These are phyloP conservation scores for Sphaerostilbella broomeana DNA, from an alignment of 2,329 filamentous ascomycete genomes.

Conservation along the genomic window DNA sequence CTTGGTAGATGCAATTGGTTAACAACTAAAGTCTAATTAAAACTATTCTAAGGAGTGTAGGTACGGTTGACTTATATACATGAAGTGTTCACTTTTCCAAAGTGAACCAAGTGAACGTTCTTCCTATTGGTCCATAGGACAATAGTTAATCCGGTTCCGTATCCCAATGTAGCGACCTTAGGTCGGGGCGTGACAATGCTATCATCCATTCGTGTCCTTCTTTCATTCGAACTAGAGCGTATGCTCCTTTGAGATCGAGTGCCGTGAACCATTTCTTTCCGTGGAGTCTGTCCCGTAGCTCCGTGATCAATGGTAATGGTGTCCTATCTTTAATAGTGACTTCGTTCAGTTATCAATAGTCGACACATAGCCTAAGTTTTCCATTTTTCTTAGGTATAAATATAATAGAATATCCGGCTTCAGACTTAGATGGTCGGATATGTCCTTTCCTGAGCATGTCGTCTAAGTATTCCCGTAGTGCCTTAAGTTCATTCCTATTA, in stretches of 20 bases:
- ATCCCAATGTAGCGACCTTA: no score
- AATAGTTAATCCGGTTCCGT: no score
- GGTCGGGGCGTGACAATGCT: no score
- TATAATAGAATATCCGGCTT: constrained; percentile 12
- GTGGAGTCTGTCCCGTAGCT: constrained; percentile 19
- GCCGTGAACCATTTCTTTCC: constrained; percentile 13
- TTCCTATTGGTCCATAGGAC: no score
- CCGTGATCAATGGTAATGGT: constrained; percentile 20
- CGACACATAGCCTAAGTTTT: constrained; percentile 19
- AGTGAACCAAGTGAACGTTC: no score
- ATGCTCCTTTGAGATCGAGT: constrained; percentile 19
- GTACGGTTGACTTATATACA: no score
- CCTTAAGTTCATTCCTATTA: constrained; percentile 11
- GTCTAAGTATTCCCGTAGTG: constrained; percentile 5
- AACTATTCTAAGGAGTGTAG: no score
- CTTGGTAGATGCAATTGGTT: no score
- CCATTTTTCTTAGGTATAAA: constrained; percentile 20
- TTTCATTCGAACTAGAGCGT: constrained; percentile 27
- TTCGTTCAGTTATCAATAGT: constrained; percentile 23
- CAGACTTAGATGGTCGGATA: constrained; percentile 12
- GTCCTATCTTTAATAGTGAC: constrained; percentile 22
- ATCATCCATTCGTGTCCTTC: constrained; percentile 30
- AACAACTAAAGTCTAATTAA: no score
- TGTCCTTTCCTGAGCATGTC: constrained; percentile 15
- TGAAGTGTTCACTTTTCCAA: no score